Conservation (phyloP, 75 land plant genomes). For the Selaginella moellendorffii region DNA sequence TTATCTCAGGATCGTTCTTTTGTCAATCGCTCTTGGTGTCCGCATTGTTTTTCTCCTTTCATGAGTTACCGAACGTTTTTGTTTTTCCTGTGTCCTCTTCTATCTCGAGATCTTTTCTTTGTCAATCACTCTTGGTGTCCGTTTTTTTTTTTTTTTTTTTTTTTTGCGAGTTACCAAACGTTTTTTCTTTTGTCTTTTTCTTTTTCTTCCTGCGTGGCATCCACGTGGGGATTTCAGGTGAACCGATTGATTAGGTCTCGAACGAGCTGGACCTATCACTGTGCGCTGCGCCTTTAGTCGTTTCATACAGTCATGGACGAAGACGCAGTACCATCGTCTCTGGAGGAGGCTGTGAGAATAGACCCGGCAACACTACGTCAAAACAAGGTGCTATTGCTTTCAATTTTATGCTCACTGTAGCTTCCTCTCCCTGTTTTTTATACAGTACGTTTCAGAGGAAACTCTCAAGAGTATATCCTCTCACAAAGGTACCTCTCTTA, state of each 20-base stretch:
- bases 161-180: not conserved
- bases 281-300: no score
- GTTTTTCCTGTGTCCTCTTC: no score
- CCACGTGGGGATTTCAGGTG: not conserved
- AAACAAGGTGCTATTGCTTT: no score
- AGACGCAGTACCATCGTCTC: not conserved
- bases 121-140: not conserved
- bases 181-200: not conserved
- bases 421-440: no score
- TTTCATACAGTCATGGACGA: not conserved
- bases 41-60: not conserved
- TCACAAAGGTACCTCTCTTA: slow-evolving; percentile 10
- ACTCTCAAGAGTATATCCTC: slow-evolving; percentile 21
- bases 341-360: not conserved
- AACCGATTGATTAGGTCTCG: no score
- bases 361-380: not conserved
- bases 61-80: not conserved
- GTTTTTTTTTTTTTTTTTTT: not conserved
- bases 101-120: no score
- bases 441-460: slow-evolving; percentile 3
- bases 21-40: not conserved
- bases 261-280: no score
- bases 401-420: no score
- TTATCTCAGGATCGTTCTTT: no score
- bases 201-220: not conserved